These are phyloP conservation scores for Cladophialophora immunda DNA, from an alignment of 2,329 filamentous ascomycete species.

Conservation along the genomic window DNA sequence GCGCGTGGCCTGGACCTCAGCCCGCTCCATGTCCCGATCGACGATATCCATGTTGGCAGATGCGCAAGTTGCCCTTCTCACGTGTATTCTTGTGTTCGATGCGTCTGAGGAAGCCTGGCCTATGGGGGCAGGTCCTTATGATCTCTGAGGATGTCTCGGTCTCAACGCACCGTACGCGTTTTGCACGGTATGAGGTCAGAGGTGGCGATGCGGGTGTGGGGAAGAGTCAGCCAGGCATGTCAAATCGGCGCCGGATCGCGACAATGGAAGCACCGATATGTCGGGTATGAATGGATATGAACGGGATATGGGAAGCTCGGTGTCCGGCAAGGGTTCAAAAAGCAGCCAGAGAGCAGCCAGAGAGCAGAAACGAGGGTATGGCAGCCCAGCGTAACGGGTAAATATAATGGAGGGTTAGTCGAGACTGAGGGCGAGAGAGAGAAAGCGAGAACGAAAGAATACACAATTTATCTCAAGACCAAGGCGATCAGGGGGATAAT, in stretches of 20 bases:
- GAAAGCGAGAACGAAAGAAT: neutral
- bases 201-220: neutral
- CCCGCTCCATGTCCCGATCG: conserved; percentile 50
- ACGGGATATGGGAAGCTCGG: neutral
- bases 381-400: neutral
- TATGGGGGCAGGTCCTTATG: neutral
- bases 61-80: neutral
- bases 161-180: neutral
- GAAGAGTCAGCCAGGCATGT: neutral
- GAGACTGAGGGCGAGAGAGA: neutral
- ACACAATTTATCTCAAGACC: neutral
- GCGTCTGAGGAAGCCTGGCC: neutral
- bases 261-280: neutral
- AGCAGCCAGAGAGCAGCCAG: neutral
- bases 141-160: neutral
- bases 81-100: neutral
- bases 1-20: conserved; percentile 44
- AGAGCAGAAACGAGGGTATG: neutral
- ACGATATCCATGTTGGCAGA: conserved; percentile 47
- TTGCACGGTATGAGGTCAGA: neutral
- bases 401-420: neutral
- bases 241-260: neutral
- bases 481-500: neutral
- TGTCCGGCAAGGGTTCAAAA: neutral
- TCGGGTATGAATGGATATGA: neutral